Evolutionary conservation across 2,329 filamentous ascomycete genomes (phyloP).

Genomic region (Calonectria pseudoreteaudii): DNA sequence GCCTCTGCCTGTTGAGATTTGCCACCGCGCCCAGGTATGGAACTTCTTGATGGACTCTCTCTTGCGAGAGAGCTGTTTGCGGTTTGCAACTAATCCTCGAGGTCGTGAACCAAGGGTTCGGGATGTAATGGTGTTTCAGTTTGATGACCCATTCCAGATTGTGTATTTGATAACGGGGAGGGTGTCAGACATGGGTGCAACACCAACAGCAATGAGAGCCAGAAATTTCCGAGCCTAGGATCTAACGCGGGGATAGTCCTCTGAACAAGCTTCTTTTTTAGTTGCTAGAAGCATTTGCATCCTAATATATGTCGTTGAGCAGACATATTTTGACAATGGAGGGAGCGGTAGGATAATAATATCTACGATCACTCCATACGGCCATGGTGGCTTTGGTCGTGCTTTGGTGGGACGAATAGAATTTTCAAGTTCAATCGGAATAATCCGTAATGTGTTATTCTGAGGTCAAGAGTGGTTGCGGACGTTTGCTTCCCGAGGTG

Average conservation of each 20-base stretch:
- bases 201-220: not conserved
- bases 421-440: not conserved
- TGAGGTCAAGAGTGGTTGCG: not conserved
- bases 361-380: not conserved
- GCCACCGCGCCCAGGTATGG: not conserved
- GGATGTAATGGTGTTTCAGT: constrained; percentile 15
- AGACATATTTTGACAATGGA: not conserved
- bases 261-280: not conserved
- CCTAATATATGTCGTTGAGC: not conserved
- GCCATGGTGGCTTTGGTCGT: not conserved
- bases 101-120: not conserved
- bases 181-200: constrained; percentile 14
- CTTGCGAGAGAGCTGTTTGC: not conserved
- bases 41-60: not conserved
- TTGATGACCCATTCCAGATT: not conserved
- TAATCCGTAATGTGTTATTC: not conserved
- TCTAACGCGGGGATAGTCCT: not conserved
- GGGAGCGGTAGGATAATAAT: not conserved
- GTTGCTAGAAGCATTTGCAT: not conserved
- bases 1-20: not conserved
- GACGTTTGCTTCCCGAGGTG: not conserved
- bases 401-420: not conserved
- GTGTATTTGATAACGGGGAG: not conserved
- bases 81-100: not conserved
- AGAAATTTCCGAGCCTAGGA: not conserved